Evolutionary conservation across 768 basidiomycete genomes (phyloP).

Genomic region (Harrya chromipes): DNA sequence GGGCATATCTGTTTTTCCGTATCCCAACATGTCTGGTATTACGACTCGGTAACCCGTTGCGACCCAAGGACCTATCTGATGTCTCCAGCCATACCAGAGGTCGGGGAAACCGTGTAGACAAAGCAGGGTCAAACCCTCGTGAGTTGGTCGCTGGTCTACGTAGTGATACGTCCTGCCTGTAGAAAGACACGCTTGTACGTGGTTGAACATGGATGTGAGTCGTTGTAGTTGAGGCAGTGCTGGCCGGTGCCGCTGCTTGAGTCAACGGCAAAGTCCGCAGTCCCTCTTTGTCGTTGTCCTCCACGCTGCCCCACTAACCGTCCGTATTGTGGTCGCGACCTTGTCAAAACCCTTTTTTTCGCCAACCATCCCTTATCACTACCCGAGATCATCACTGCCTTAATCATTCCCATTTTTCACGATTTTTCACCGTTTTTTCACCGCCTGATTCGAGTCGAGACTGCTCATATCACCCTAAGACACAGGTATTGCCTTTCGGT

Average conservation of each 20-base stretch:
- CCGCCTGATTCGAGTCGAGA: constrained; percentile 19
- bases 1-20: constrained; percentile 64
- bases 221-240: constrained; percentile 14
- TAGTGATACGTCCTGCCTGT: constrained; percentile 70
- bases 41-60: constrained; percentile 59
- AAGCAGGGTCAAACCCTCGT: constrained; percentile 48
- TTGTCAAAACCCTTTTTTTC: constrained; percentile 1
- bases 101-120: constrained; percentile 84
- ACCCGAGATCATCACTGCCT: constrained; percentile 9
- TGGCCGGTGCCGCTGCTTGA: constrained; percentile 26
- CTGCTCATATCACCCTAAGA: constrained; percentile 27
- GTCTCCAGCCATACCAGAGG: constrained; percentile 66
- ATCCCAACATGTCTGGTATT: constrained; percentile 51
- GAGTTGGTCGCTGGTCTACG: constrained; percentile 60
- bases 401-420: constrained; percentile 8
- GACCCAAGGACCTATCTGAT: constrained; percentile 73
- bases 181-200: constrained; percentile 46
- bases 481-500: constrained; percentile 35
- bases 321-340: constrained; percentile 12
- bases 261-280: constrained; percentile 28
- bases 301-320: constrained; percentile 20
- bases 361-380: constrained; percentile 13
- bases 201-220: constrained; percentile 25
- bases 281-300: constrained; percentile 27
- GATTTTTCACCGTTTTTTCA: constrained; percentile 24